Evolutionary conservation across 2,329 filamentous ascomycete species (phyloP).

Genomic region (Penicillium hesseltinei): DNA sequence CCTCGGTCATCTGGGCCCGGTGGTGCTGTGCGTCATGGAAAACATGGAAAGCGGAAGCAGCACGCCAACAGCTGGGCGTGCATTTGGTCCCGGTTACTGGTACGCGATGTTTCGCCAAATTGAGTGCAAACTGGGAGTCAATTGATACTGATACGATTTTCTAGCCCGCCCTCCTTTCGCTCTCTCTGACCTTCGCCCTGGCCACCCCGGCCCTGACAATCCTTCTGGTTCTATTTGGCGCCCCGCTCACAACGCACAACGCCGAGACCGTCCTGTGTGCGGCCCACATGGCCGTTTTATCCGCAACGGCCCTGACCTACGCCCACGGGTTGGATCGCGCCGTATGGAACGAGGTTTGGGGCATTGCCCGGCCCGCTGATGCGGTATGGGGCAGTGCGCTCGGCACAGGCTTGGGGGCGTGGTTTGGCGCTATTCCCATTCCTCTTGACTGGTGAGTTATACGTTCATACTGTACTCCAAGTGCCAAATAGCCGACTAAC

Average conservation of each 20-base stretch:
- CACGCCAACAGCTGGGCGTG: conserved; percentile 13
- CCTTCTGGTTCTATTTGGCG: conserved; percentile 82
- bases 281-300: conserved; percentile 76
- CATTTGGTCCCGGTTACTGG: conserved; percentile 28
- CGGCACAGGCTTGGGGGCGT: conserved; percentile 78
- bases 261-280: conserved; percentile 76
- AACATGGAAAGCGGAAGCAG: conserved; percentile 25
- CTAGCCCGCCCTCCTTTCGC: conserved; percentile 70
- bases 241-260: conserved; percentile 79
- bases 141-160: not conserved
- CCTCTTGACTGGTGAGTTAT: conserved; percentile 79
- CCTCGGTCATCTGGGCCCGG: conserved; percentile 11
- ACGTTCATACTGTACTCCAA: not conserved
- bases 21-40: conserved; percentile 18
- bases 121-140: not conserved
- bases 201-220: conserved; percentile 58
- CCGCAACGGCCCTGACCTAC: conserved; percentile 78
- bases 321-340: conserved; percentile 72
- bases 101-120: conserved; percentile 15
- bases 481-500: conserved; percentile 3
- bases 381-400: conserved; percentile 78
- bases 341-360: conserved; percentile 69
- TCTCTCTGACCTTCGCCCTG: conserved; percentile 53
- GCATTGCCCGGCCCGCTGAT: conserved; percentile 71
- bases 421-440: conserved; percentile 92